These are phyloP conservation scores for Tremella yokohamensis DNA, from an alignment of 768 basidiomycete genomes.

Conservation along the genomic window DNA sequence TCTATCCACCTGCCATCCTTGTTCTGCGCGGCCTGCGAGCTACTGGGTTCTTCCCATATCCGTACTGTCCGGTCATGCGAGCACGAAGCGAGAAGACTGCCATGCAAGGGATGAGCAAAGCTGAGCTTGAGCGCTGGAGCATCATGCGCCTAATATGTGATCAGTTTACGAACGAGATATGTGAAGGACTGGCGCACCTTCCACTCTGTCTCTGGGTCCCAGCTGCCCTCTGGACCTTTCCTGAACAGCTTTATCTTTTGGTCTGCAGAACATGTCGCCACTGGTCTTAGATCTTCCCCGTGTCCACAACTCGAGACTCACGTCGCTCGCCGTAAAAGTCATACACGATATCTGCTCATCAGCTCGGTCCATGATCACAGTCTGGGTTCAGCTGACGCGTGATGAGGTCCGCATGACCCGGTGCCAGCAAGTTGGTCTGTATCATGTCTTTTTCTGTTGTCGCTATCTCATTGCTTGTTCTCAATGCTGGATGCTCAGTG, in stretches of 20 bases:
- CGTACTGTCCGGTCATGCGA: conserved; percentile 90
- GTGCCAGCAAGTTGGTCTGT: conserved; percentile 41
- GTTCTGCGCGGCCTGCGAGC: not conserved
- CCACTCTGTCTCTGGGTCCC: conserved; percentile 85
- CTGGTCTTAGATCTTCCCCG: conserved; percentile 20
- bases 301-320: conserved; percentile 24
- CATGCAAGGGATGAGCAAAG: conserved; percentile 93
- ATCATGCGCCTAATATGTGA: conserved; percentile 73
- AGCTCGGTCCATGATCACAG: conserved; percentile 27
- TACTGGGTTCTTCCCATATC: conserved; percentile 71
- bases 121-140: conserved; percentile 76
- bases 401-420: conserved; percentile 43
- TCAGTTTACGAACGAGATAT: conserved; percentile 1
- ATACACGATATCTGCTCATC: conserved; percentile 65
- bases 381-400: conserved; percentile 32
- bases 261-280: conserved; percentile 49
- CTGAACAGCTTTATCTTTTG: conserved; percentile 74
- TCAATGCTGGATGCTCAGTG: not conserved
- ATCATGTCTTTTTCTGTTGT: conserved; percentile 20
- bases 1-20: conserved; percentile 42
- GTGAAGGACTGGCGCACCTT: conserved; percentile 58
- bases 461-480: not conserved
- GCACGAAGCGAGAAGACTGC: conserved; percentile 75
- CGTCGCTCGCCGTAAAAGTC: conserved; percentile 72
- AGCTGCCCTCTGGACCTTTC: conserved; percentile 67